Evolutionary conservation across 177 flowering plant species (phyloP).

Genomic region (Vitis hybrid): DNA sequence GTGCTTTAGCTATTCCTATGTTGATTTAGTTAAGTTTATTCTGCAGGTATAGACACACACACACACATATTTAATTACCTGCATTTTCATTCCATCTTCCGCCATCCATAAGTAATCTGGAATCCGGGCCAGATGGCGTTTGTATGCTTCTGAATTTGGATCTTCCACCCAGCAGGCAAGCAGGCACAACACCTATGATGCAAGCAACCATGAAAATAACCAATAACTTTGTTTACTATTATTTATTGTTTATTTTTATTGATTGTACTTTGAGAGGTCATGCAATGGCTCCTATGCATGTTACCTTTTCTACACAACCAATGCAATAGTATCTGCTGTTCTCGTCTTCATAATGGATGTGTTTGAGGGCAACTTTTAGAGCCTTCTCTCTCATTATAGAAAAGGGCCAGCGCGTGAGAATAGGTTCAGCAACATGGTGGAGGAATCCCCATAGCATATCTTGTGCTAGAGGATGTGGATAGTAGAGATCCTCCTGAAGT

Average conservation of each 20-base stretch:
- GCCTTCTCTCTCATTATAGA: constrained; percentile 43
- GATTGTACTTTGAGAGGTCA: too few relatives aligned
- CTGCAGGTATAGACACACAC: too few relatives aligned
- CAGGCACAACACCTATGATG: constrained; percentile 30
- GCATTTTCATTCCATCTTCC: constrained; percentile 56
- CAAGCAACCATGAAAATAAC: too few relatives aligned
- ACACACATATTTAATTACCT: constrained; percentile 18
- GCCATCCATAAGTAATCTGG: constrained; percentile 54
- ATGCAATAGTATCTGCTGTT: constrained; percentile 43
- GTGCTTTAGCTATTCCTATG: too few relatives aligned
- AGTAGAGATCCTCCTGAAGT: constrained; percentile 51
- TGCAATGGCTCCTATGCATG: too few relatives aligned
- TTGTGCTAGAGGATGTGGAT: constrained; percentile 45
- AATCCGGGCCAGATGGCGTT: constrained; percentile 38
- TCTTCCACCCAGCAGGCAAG: constrained; percentile 57
- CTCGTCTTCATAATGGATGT: constrained; percentile 48
- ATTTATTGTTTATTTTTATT: too few relatives aligned
- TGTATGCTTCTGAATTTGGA: constrained; percentile 37
- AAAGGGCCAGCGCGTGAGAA: constrained; percentile 45
- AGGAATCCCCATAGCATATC: constrained; percentile 48
- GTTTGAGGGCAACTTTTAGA: constrained; percentile 30
- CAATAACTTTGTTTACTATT: too few relatives aligned
- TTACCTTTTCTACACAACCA: constrained; percentile 54
- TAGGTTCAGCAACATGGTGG: constrained; percentile 36
- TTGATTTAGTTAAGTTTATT: too few relatives aligned